These are phyloP conservation scores for Neofusicoccum kwambonambiense DNA, from an alignment of 2,329 filamentous ascomycete species.

Conservation along the genomic window DNA sequence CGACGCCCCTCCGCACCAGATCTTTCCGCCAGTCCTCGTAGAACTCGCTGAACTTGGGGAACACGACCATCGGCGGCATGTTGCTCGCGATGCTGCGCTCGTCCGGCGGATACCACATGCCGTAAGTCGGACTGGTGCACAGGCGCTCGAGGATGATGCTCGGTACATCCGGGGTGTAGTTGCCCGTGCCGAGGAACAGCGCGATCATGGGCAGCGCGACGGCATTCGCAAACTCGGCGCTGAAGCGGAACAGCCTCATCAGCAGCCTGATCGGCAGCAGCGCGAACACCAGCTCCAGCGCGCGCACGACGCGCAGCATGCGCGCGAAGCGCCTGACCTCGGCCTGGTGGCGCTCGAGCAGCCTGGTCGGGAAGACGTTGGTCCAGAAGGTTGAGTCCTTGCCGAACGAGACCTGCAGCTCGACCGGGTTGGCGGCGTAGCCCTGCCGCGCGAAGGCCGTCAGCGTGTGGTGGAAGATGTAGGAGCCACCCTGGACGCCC, in stretches of 20 bases:
- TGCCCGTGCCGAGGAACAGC: slow-evolving; percentile 72
- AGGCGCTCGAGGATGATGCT: slow-evolving; percentile 61
- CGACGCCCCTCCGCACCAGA: slow-evolving; percentile 55
- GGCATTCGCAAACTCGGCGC: slow-evolving; percentile 66
- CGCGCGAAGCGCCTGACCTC: slow-evolving; percentile 57
- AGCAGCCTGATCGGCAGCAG: slow-evolving; percentile 63
- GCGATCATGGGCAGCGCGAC: slow-evolving; percentile 72
- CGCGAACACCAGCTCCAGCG: slow-evolving; percentile 60
- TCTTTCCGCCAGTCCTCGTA: slow-evolving; percentile 60
- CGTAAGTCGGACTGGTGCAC: slow-evolving; percentile 54
- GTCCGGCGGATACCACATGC: slow-evolving; percentile 58
- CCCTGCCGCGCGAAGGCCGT: slow-evolving; percentile 62
- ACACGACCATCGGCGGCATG: slow-evolving; percentile 59
- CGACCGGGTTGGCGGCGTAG: slow-evolving; percentile 56
- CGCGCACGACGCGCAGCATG: slow-evolving; percentile 58
- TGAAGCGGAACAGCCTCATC: slow-evolving; percentile 67
- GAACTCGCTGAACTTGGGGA: slow-evolving; percentile 61
- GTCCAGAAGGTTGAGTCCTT: slow-evolving; percentile 65
- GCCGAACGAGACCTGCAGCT: slow-evolving; percentile 63
- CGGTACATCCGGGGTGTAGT: slow-evolving; percentile 70
- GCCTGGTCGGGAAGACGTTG: slow-evolving; percentile 62
- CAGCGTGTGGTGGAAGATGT: slow-evolving; percentile 68
- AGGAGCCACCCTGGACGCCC: slow-evolving; percentile 62
- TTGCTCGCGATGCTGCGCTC: slow-evolving; percentile 50
- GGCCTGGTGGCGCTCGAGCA: slow-evolving; percentile 54